phyloP scores from a whole-genome alignment of 2,329 filamentous ascomycete genomes.

The Cladosporium sp. region DNA sequence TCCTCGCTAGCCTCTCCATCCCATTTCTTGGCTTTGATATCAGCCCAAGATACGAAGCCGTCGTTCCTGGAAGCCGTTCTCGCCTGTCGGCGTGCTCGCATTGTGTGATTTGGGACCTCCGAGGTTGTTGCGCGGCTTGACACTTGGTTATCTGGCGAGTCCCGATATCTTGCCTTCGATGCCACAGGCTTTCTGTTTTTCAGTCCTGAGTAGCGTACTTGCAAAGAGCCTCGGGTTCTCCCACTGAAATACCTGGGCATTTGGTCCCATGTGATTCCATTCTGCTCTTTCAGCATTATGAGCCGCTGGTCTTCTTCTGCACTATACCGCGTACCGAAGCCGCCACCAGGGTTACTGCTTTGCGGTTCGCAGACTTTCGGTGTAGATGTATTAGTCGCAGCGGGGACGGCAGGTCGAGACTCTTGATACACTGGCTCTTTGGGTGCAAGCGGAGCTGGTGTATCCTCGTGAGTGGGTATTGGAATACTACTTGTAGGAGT shows the following conservation, averaged over 20 bases:
- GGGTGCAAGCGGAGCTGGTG: no score
- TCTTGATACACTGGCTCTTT: no score
- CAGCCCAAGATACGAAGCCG: slow-evolving; percentile 22
- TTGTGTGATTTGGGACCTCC: background rate
- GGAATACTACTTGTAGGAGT: no score
- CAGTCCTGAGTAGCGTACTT: slow-evolving; percentile 21
- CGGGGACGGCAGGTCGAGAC: no score
- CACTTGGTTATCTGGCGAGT: background rate
- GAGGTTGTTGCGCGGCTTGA: background rate
- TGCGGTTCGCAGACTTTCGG: no score
- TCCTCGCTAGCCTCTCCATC: background rate
- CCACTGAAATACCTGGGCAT: slow-evolving; percentile 31
- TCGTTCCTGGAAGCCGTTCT: slow-evolving; percentile 2
- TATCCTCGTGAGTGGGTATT: no score
- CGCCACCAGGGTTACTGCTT: background rate
- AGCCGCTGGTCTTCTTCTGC: slow-evolving; percentile 30
- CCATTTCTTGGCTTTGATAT: slow-evolving; percentile 1
- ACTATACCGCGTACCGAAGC: slow-evolving; percentile 16
- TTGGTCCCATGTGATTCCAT: slow-evolving; percentile 30
- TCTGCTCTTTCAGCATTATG: slow-evolving; percentile 37
- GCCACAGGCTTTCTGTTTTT: slow-evolving; percentile 3
- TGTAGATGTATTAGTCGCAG: no score
- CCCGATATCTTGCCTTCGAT: background rate
- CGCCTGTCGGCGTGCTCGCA: background rate
- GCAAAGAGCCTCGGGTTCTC: slow-evolving; percentile 25